Base-by-base conservation (phyloP, 371 early-diverging fungal species). In the Lichtheimia corymbifera region DNA sequence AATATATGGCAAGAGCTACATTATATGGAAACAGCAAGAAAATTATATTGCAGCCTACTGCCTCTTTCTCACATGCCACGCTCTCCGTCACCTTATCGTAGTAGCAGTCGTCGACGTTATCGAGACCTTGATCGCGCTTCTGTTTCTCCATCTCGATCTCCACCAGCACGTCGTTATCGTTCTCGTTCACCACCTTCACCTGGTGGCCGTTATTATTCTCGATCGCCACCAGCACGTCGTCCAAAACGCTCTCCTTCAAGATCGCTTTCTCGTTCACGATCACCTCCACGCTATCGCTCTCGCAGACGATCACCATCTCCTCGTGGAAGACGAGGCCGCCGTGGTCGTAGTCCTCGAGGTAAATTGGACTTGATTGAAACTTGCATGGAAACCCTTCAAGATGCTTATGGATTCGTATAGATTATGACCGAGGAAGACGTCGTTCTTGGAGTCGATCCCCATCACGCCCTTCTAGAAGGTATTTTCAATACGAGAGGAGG, bases 81-180 rank as follows among this genome's bases (percentile, higher is more conserved):
- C 35, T 76, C 77, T 25, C 72, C 74, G 44, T 75, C 80, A n/a
- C 78, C 76, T 9, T 57, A 64, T 7, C 53, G 66, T 59, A 51
- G 63, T 55, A 40, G 56, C n/a, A 55, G 67, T 47, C 52, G 66
- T 41, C 64, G 61, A 42, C 72, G 72, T 14, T 80, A 80, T n/a
- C 73, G 74, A 52, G 80, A 80, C 35, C 58, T 73, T 9, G 80
- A 80, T 18, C 54, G 45, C 63, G 68, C 35, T 4, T 40, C 35
- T 35, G 35, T 14, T 20, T 54, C 54, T 13, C 67, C 65, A 17
- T 53, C 53, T 5, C 25, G 60, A 41, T 20, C 56, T 0, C 47
- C 47, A 18, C 17, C 47, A 47, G 14, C 22, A n/a, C 47, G 47
- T 47, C 27, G 53, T 17, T 61, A 61, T 57, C 45, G 64, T 28